These are phyloP conservation scores for Lasiodiplodia sp. DNA, from an alignment of 2,329 filamentous ascomycete species.

Conservation along the genomic window DNA sequence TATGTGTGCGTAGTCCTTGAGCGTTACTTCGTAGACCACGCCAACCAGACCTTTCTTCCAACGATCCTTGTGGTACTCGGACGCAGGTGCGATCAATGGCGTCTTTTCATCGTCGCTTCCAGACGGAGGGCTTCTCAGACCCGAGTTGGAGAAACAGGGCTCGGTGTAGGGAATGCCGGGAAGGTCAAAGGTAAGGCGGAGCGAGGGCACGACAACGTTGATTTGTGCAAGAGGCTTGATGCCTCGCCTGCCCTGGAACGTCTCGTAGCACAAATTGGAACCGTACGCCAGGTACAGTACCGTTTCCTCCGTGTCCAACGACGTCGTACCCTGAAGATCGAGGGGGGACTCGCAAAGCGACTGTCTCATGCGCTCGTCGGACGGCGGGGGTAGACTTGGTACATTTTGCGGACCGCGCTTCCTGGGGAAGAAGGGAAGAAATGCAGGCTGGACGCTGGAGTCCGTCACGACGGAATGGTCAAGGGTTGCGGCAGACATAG, in stretches of 20 bases:
- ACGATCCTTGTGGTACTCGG: conserved; percentile 60
- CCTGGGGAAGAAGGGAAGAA: neutral
- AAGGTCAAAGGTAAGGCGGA: conserved; percentile 84
- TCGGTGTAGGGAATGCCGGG: conserved; percentile 85
- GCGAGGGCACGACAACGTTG: conserved; percentile 80
- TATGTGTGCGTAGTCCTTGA: conserved; percentile 81
- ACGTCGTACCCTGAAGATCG: neutral
- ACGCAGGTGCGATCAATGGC: conserved; percentile 35
- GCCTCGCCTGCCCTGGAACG: conserved; percentile 77
- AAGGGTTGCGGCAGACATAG: conserved; percentile 1
- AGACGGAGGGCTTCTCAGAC: conserved; percentile 59
- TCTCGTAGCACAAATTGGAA: conserved; percentile 82
- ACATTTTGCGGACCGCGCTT: neutral
- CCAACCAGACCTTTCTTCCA: conserved; percentile 89
- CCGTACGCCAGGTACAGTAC: conserved; percentile 73
- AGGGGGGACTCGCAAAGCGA: conserved; percentile 9
- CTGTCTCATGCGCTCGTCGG: neutral
- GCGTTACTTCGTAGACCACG: conserved; percentile 93
- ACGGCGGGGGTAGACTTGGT: neutral
- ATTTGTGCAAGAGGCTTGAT: conserved; percentile 82
- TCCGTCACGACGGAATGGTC: neutral
- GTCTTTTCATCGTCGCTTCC: conserved; percentile 35
- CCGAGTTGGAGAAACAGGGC: conserved; percentile 90
- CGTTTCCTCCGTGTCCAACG: conserved; percentile 36
- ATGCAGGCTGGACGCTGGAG: neutral